These are phyloP conservation scores for Sanchytrium tribonematis DNA, from an alignment of 371 early-diverging fungal species.

Conservation along the genomic window DNA sequence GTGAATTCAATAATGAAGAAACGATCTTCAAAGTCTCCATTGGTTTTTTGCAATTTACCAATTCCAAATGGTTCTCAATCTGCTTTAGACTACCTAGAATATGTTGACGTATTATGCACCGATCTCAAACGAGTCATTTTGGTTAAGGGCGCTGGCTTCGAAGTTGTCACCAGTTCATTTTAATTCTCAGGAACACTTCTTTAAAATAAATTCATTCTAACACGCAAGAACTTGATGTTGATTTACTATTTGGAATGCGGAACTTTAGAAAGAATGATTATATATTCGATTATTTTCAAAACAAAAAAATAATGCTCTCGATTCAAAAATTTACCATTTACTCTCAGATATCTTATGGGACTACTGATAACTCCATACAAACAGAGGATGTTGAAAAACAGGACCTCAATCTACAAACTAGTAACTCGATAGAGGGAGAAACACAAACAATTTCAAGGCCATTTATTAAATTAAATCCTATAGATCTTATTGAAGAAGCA, in stretches of 20 bases:
- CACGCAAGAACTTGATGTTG: neutral
- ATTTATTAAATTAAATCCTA: neutral
- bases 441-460: neutral
- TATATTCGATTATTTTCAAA: neutral
- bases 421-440: neutral
- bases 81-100: slow-evolving; percentile 10
- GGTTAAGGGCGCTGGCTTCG: slow-evolving; percentile 11
- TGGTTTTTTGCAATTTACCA: slow-evolving; percentile 11
- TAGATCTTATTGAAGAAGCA: neutral
- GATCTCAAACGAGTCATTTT: slow-evolving; percentile 8
- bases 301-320: neutral
- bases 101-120: slow-evolving; percentile 7
- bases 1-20: slow-evolving; percentile 8
- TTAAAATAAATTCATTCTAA: neutral
- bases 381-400: neutral
- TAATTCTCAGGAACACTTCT: neutral
- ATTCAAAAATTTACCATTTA: neutral
- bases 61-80: slow-evolving; percentile 3
- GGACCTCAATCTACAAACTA: neutral
- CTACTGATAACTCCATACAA: neutral
- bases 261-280: neutral
- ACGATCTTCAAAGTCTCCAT: slow-evolving; percentile 5
- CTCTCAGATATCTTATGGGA: neutral
- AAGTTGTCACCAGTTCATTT: slow-evolving; percentile 7
- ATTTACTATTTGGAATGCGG: neutral